Conservation (phyloP, 2,329 filamentous ascomycete genomes). For the Dothideomycetes sp. region DNA sequence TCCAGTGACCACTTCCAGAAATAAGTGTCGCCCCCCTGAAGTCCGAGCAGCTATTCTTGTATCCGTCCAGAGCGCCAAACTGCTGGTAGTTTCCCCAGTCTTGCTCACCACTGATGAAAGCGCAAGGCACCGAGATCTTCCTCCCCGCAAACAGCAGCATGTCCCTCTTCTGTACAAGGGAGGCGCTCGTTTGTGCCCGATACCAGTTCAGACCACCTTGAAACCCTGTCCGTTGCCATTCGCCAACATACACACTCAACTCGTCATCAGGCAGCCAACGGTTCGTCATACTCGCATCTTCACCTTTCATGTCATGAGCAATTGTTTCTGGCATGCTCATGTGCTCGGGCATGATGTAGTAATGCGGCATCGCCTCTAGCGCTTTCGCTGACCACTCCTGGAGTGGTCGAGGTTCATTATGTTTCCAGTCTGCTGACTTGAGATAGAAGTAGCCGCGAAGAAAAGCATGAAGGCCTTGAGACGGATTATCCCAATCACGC, state of each 20-base stretch:
- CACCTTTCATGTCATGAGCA: constrained; percentile 40
- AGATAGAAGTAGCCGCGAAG: constrained; percentile 58
- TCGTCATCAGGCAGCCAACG: constrained; percentile 49
- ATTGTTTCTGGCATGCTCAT: constrained; percentile 50
- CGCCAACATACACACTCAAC: constrained; percentile 47
- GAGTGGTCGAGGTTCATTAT: constrained; percentile 39
- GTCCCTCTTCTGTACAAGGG: constrained; percentile 34
- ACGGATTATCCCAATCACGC: constrained; percentile 35
- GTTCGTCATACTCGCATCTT: constrained; percentile 35
- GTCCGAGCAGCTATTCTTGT: constrained; percentile 38
- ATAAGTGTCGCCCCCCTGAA: constrained; percentile 44
- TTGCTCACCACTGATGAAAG: constrained; percentile 49
- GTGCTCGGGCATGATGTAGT: constrained; percentile 55
- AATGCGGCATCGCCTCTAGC: constrained; percentile 50
- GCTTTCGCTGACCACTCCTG: constrained; percentile 45
- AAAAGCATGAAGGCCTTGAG: constrained; percentile 46
- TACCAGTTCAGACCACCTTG: constrained; percentile 60
- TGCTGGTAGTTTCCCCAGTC: constrained; percentile 63
- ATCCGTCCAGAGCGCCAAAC: constrained; percentile 50
- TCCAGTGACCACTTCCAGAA: constrained; percentile 57
- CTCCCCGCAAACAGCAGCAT: constrained; percentile 48
- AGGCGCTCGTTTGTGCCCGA: constrained; percentile 42
- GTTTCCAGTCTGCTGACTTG: constrained; percentile 51
- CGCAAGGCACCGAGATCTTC: constrained; percentile 49
- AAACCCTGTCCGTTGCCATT: constrained; percentile 53